phyloP scores from a whole-genome alignment of 257 asterid genomes.

The Linaria vulgaris region DNA sequence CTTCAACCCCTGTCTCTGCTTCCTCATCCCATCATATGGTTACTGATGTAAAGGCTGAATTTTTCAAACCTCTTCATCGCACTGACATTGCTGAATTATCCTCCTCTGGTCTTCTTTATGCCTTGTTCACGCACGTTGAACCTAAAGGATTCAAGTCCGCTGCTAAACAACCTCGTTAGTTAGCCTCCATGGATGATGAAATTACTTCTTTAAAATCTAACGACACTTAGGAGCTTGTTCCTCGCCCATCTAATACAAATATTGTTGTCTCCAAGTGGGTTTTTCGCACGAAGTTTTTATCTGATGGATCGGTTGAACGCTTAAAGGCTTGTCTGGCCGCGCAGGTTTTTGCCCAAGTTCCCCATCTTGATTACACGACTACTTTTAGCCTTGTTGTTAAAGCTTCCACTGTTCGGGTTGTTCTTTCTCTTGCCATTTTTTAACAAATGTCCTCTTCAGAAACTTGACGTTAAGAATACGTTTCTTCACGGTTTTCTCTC shows the following conservation, averaged over 20 bases:
- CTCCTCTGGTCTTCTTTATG: not conserved
- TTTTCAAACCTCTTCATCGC: too few relatives aligned
- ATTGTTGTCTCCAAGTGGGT: slow-evolving; percentile 22
- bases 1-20: too few relatives aligned
- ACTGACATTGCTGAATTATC: too few relatives aligned
- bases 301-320: slow-evolving; percentile 1
- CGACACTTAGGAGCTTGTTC: slow-evolving; percentile 22
- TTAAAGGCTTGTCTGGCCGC: not conserved
- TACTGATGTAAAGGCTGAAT: too few relatives aligned
- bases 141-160: slow-evolving; percentile 10
- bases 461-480: not conserved
- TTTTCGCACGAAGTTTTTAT: not conserved
- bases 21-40: too few relatives aligned
- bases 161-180: not conserved
- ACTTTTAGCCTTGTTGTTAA: not conserved
- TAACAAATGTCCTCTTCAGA: not conserved
- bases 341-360: not conserved
- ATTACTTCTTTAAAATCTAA: not conserved
- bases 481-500: not conserved
- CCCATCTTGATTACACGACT: not conserved
- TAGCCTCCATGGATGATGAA: slow-evolving; percentile 20
- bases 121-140: not conserved
- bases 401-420: too few relatives aligned
- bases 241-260: slow-evolving; percentile 9
- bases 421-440: not conserved